Conservation (phyloP, 345 rosid genomes). For the Gossypium anomalum region DNA sequence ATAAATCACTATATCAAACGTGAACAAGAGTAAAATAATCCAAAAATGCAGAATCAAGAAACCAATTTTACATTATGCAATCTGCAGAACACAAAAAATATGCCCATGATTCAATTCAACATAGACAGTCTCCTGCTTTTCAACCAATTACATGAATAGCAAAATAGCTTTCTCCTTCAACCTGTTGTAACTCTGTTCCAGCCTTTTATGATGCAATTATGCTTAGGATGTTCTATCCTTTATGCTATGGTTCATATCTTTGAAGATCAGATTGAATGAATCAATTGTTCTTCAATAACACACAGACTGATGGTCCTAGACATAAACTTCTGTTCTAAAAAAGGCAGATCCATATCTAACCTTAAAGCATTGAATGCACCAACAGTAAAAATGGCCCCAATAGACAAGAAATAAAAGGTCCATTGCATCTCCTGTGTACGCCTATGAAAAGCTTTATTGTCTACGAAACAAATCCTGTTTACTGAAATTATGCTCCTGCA, state of each 20-base stretch:
- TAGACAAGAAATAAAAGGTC: neutral
- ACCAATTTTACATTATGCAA: neutral
- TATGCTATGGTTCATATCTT: neutral
- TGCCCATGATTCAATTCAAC: neutral
- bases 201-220: neutral
- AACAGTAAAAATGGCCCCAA: constrained; percentile 1
- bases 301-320: neutral
- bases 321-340: neutral
- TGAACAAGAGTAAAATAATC: neutral
- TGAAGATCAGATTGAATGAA: neutral
- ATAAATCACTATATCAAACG: neutral
- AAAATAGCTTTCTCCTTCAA: neutral
- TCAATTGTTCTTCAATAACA: constrained; percentile 1
- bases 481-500: constrained; percentile 13
- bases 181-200: neutral
- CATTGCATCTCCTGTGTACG: neutral
- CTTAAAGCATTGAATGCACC: constrained; percentile 6
- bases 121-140: neutral
- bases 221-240: neutral
- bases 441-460: constrained; percentile 7
- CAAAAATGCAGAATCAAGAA: neutral
- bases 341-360: neutral
- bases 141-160: neutral
- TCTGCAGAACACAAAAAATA: constrained; percentile 7
- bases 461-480: neutral